Evolutionary conservation across 306 rosid species (phyloP).

Genomic region (Trifolium repens): DNA sequence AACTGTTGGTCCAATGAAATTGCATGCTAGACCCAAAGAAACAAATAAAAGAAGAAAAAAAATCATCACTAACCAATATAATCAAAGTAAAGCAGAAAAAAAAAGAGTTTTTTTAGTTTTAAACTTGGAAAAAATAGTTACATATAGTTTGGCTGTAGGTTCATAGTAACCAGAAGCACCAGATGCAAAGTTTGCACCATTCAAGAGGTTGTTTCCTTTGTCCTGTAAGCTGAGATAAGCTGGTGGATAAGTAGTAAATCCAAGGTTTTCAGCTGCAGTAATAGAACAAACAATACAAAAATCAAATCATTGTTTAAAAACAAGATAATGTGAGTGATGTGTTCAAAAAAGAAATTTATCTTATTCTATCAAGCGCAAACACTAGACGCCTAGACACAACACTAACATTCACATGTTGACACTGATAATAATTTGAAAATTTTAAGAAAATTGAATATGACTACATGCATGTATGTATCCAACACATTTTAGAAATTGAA

Average conservation of each 20-base stretch:
- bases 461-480: too few species aligned
- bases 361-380: too few species aligned
- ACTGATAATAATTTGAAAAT: background rate
- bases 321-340: background rate
- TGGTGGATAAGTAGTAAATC: constrained; percentile 57
- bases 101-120: background rate
- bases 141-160: constrained; percentile 65
- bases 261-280: constrained; percentile 58
- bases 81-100: background rate
- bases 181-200: constrained; percentile 67
- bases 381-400: too few species aligned
- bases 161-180: constrained; percentile 80
- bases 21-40: constrained; percentile 54
- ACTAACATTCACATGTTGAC: too few species aligned
- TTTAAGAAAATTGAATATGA: too few species aligned
- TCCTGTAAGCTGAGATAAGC: constrained; percentile 49
- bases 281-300: constrained; percentile 22
- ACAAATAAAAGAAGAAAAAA: background rate
- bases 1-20: constrained; percentile 66
- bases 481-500: too few species aligned
- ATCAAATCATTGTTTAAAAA: constrained; percentile 11
- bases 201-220: constrained; percentile 49
- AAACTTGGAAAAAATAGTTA: constrained; percentile 40
- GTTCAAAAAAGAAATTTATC: too few species aligned
- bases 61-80: background rate